Evolutionary conservation across 192 early-diverging fungal genomes (phyloP), one percentile per base, ranked within the genome.

Genomic region (Physocladia obscura): DNA sequence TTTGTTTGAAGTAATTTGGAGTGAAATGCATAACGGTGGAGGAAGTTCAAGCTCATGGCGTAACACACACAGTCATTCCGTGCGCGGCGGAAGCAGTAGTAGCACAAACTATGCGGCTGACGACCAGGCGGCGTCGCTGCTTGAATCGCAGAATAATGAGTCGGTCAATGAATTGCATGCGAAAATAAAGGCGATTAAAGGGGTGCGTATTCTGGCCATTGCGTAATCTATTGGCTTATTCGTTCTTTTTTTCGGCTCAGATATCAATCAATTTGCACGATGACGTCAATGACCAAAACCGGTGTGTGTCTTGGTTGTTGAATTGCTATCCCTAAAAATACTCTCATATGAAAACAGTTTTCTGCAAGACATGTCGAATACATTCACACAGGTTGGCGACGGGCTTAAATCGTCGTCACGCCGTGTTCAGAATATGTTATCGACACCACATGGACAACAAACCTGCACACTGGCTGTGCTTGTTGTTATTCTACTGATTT

Each of bases 261-360:
- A 72, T 72, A n/a, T 72, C 70, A 15, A 72, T 72, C 22, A 55
- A 63, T 17, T 36, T 72, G 49, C 58, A 72, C 27, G 59, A 72
- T 26, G 39, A 63, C 36, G 70, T 72, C 31, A 63, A 72, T 36
- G 61, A 62, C 27, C 70, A 72, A 40, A 72, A 72, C 51, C 37
- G 52, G 60, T 61, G 17, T 35, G 6, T 4, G 17, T 40, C 17
- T 38, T 22, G 29, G n/a, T n/a, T n/a, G n/a, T 17, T 47, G n/a
- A 47, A 17, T 21, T 47, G 44, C 13, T 21, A 13, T 47, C n/a
- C n/a, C n/a, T 21, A 47, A 13, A 47, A 11, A 19, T 52, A 11
- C 1, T 26, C 29, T 21, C 11, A 27, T 30, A 35, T 34, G 19
- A 24, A n/a, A 24, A 19, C 52, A 68, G 65, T 44, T 68, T 68